Percentiles rank a stretch among this genome's conserved stretches.
phyloP scores from a whole-genome alignment of 1,139 yeast species.

The Nadsonia commutata region DNA sequence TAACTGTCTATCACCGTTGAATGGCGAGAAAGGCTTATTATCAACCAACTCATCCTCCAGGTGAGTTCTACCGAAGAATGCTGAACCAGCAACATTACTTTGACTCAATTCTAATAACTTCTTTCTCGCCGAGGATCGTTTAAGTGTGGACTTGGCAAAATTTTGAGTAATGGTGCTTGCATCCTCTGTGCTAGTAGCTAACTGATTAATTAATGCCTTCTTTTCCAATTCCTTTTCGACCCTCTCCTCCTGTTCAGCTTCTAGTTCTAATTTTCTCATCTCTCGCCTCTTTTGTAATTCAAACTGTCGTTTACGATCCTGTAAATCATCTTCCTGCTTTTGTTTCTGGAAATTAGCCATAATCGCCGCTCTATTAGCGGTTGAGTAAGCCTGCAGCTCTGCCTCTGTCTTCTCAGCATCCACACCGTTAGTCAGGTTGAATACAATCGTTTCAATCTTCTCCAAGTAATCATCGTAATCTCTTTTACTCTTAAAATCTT shows the following conservation, averaged over 20 bases:
- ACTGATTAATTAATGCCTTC: constrained; percentile 55
- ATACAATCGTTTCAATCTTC: constrained; percentile 66
- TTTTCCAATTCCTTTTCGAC: constrained; percentile 35
- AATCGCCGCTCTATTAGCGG: constrained; percentile 60
- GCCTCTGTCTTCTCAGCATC: constrained; percentile 63
- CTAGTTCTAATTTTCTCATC: constrained; percentile 57
- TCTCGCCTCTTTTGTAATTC: constrained; percentile 45
- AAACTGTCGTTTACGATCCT: constrained; percentile 51
- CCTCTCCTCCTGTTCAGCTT: constrained; percentile 23
- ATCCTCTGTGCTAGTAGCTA: constrained; percentile 35
- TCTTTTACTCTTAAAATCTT: constrained; percentile 47
- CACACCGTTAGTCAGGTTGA: constrained; percentile 54
- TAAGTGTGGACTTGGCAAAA: constrained; percentile 46
- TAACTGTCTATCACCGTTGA: constrained; percentile 71
- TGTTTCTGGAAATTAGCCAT: constrained; percentile 58
- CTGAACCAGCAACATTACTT: background rate
- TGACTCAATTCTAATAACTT: background rate
- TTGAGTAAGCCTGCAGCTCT: constrained; percentile 56
- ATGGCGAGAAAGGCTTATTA: constrained; percentile 75
- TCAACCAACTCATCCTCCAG: constrained; percentile 44
- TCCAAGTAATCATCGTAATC: constrained; percentile 70
- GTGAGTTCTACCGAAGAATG: constrained; percentile 31
- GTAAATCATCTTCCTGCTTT: constrained; percentile 51
- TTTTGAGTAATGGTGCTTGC: constrained; percentile 37
- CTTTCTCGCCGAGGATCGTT: constrained; percentile 45